phyloP scores from a whole-genome alignment of 345 rosid genomes.

The Geranium rotundifolium region DNA sequence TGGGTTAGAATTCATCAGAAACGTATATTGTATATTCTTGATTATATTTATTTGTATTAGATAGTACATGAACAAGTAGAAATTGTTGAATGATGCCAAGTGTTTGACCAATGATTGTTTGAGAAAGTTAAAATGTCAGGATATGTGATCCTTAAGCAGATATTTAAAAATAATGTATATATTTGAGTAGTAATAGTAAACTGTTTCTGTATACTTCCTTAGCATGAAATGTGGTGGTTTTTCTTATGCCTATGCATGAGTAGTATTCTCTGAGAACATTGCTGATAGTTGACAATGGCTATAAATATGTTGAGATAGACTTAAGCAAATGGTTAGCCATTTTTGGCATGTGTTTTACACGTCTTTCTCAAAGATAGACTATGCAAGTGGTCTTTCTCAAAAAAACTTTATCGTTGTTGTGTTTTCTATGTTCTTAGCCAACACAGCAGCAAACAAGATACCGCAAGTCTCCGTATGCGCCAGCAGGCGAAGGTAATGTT shows the following conservation, averaged over 20 bases:
- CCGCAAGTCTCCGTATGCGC: slow-evolving; percentile 73
- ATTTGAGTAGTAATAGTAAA: no score
- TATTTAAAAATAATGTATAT: no score
- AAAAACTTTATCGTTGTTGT: background rate
- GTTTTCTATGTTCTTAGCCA: slow-evolving; percentile 31
- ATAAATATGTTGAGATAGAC: background rate
- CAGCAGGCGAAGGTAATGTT: slow-evolving; percentile 58
- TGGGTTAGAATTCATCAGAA: background rate
- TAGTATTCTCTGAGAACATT: background rate
- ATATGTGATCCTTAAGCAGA: background rate
- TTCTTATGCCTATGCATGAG: background rate
- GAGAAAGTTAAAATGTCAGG: background rate
- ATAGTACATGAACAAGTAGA: background rate
- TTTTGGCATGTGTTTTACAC: no score
- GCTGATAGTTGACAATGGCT: background rate
- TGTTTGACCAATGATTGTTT: background rate
- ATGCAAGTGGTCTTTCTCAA: no score
- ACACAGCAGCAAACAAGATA: slow-evolving; percentile 88
- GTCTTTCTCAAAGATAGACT: no score
- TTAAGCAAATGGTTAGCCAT: background rate
- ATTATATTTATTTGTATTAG: background rate
- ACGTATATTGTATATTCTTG: no score
- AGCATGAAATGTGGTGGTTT: background rate
- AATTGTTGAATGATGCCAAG: background rate
- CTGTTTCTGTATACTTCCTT: background rate